phyloP scores from a whole-genome alignment of 495 filamentous ascomycete genomes.

The Apodospora peruviana region DNA sequence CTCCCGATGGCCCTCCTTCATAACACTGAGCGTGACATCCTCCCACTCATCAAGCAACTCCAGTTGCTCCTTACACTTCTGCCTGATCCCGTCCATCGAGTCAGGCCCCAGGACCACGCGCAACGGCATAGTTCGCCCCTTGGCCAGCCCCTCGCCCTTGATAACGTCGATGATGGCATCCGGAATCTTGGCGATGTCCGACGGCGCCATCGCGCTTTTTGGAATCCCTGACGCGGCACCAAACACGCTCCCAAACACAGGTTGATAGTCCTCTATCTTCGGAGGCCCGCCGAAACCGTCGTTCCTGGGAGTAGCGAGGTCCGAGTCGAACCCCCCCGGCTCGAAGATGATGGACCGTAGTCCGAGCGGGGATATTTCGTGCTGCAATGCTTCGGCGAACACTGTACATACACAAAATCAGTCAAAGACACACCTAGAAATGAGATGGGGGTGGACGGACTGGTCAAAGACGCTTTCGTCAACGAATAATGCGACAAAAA shows the following conservation, averaged over 20 bases:
- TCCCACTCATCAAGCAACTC: conserved; percentile 11
- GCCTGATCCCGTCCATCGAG: conserved; percentile 5
- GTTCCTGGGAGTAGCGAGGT: not conserved
- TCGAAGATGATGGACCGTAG: conserved; percentile 17
- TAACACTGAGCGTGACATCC: conserved; percentile 9
- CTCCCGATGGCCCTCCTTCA: conserved; percentile 10
- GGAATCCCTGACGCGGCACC: not conserved
- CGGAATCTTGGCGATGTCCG: conserved; percentile 15
- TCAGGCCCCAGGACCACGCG: conserved; percentile 13
- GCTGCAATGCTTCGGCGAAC: conserved; percentile 15
- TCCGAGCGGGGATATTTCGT: conserved; percentile 13
- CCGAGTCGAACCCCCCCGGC: conserved; percentile 15
- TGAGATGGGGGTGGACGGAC: conserved; percentile 3
- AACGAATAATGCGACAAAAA: conserved; percentile 11
- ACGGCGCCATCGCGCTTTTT: not conserved
- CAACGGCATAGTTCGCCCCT: conserved; percentile 5
- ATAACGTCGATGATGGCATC: conserved; percentile 14
- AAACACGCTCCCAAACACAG: conserved; percentile 5
- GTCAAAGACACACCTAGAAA: not conserved
- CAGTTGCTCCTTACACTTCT: conserved; percentile 17
- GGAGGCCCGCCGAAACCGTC: conserved; percentile 1
- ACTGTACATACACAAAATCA: not conserved
- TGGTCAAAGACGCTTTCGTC: conserved; percentile 16
- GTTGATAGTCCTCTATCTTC: conserved; percentile 12
- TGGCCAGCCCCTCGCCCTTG: conserved; percentile 10